Evolutionary conservation across 306 rosid species (phyloP), one percentile per base, ranked within the genome.

Genomic region (Cucumis hystrix): DNA sequence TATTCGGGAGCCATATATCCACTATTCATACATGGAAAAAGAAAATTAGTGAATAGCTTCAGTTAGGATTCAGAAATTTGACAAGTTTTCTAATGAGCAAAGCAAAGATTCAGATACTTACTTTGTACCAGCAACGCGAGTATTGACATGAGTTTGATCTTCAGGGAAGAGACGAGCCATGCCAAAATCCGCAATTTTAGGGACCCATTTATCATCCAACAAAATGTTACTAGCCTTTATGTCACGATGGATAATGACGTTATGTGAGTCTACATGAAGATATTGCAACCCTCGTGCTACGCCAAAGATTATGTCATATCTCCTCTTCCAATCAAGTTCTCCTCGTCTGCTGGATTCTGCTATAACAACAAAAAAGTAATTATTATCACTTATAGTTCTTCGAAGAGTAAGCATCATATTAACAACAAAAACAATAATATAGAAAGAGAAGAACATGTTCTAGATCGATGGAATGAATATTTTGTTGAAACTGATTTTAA

Each of bases 81-180:
- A 23, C 25, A 23, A 4, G 43, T 9, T 15, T 9, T 5, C 6
- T 0, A 58, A 21, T 15, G 45, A 35, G 63, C 25, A 56, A n/a
- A 25, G 57, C 41, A 62, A n/a, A 25, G 37, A 3, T 33, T 33
- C 3, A 3, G 21, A 25, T 37, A 75, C 91, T 45, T 89, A 95
- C 99, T 95, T 95, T 86, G 99, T 95, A 58, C 99, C 99, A 15
- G 98, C 97, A 21, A 91, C 96, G 9, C 98, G 97, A 49, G 99
- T 95, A 61, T 95, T 89, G 80, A 95, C 96, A 7, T 91, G 98
- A 2, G 87, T 88, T 80, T 95, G 91, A 80, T 95, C 98, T 83
- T 92, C 99, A 0, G 99, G 99, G 82, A 92, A 95, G 84, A 95
- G 98, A 37, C 98, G 99, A 1, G 99, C 99, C 99, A 95, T 90